These are phyloP conservation scores for Pyrenula aspistea DNA, from an alignment of 495 filamentous ascomycete genomes.

Conservation along the genomic window DNA sequence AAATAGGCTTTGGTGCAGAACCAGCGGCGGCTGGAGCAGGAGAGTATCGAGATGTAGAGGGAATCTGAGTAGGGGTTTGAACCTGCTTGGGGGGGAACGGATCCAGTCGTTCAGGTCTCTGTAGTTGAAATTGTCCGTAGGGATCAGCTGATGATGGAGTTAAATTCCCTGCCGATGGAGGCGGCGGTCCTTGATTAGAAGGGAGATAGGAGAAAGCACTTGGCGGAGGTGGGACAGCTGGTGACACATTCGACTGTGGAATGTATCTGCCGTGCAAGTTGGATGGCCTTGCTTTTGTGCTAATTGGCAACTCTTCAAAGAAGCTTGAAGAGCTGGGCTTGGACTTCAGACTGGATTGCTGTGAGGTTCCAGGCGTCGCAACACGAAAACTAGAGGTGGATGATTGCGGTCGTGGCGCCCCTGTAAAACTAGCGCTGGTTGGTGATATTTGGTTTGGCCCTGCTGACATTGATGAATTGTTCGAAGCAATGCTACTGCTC, in stretches of 20 bases:
- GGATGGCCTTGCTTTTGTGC: slow-evolving; percentile 42
- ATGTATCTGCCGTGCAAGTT: slow-evolving; percentile 38
- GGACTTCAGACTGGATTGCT: neutral
- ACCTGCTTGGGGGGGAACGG: slow-evolving; percentile 47
- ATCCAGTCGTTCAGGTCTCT: slow-evolving; percentile 45
- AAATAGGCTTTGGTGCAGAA: slow-evolving; percentile 4
- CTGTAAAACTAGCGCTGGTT: neutral
- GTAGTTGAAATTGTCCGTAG: slow-evolving; percentile 23
- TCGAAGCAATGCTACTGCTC: slow-evolving; percentile 44
- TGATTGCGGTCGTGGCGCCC: neutral
- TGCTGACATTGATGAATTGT: neutral
- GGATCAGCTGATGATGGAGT: slow-evolving; percentile 34
- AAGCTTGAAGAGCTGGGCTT: slow-evolving; percentile 37
- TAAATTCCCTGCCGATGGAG: slow-evolving; percentile 16
- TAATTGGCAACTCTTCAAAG: slow-evolving; percentile 77
- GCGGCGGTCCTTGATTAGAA: slow-evolving; percentile 13
- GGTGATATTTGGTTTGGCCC: neutral
- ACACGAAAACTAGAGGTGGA: neutral
- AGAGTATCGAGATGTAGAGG: slow-evolving; percentile 26
- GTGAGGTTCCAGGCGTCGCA: neutral
- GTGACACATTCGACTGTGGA: slow-evolving; percentile 22
- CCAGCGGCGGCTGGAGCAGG: slow-evolving; percentile 12
- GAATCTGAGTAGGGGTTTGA: slow-evolving; percentile 25
- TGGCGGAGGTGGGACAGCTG: slow-evolving; percentile 5
- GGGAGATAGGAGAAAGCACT: slow-evolving; percentile 14